A percentile compares a stretch with the other conserved stretches of the same genome.
Conservation (phyloP, 495 filamentous ascomycete species). For the Aspergillus indologenus region DNA sequence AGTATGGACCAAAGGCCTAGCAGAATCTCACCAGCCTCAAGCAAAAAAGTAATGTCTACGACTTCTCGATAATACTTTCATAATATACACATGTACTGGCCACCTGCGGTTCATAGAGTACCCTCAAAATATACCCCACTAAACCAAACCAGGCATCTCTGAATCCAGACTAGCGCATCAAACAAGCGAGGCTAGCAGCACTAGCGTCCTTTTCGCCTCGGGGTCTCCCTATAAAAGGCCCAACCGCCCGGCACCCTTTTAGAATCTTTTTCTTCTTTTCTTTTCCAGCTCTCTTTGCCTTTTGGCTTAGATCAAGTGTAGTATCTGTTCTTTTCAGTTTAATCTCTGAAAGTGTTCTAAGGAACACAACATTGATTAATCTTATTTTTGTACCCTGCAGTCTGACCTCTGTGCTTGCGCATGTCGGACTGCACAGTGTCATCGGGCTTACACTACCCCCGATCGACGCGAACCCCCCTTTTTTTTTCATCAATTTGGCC, state of each 20-base stretch:
- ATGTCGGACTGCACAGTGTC: constrained; percentile 73
- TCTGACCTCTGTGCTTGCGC: constrained; percentile 78
- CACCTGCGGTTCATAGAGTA: too few species aligned
- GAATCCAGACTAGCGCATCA: constrained; percentile 7
- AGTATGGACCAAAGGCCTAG: too few species aligned
- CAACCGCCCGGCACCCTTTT: constrained; percentile 9
- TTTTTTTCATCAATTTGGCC: constrained; percentile 25
- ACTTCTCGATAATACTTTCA: too few species aligned
- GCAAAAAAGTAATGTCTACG: too few species aligned
- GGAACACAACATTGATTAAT: constrained; percentile 78
- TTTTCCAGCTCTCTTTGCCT: constrained; percentile 56
- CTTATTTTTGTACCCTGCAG: constrained; percentile 67
- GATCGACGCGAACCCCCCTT: constrained; percentile 65
- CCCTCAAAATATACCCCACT: too few species aligned
- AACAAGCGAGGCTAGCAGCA: constrained; percentile 13
- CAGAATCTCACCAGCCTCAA: too few species aligned
- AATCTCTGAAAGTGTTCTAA: constrained; percentile 71
- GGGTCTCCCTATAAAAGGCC: constrained; percentile 11
- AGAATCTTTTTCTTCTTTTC: constrained; percentile 41
- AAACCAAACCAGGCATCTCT: background rate
- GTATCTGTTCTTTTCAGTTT: constrained; percentile 99
- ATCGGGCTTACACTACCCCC: constrained; percentile 85
- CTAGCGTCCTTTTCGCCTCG: background rate
- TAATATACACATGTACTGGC: too few species aligned
- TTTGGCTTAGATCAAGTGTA: constrained; percentile 91